Evolutionary conservation across 2,329 filamentous ascomycete genomes (phyloP).

Genomic region (Endothia cerciana): DNA sequence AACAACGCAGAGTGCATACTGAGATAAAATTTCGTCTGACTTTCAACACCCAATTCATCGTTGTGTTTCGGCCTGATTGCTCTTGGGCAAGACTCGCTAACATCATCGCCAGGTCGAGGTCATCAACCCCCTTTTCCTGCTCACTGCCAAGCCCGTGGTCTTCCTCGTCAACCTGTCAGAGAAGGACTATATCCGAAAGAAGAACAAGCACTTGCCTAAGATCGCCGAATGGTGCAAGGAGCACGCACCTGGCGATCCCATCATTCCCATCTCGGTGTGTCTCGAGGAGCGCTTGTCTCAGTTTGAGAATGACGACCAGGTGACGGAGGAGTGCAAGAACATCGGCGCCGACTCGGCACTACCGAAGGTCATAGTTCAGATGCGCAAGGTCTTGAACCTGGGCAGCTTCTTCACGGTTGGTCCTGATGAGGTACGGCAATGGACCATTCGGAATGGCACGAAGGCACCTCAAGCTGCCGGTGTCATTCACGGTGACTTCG

Average conservation of each 20-base stretch:
- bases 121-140: constrained; percentile 94
- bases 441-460: constrained; percentile 93
- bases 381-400: constrained; percentile 89
- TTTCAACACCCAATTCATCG: constrained; percentile 30
- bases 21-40: constrained; percentile 86
- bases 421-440: constrained; percentile 94
- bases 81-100: constrained; percentile 34
- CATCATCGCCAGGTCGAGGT: constrained; percentile 75
- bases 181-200: constrained; percentile 95
- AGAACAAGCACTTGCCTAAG: constrained; percentile 98
- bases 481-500: constrained; percentile 90
- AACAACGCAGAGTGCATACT: constrained; percentile 77
- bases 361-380: constrained; percentile 88
- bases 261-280: constrained; percentile 89
- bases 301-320: constrained; percentile 77
- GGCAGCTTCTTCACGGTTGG: constrained; percentile 98
- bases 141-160: constrained; percentile 95
- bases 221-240: constrained; percentile 95
- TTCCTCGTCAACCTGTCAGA: constrained; percentile 97
- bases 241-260: constrained; percentile 82
- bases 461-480: constrained; percentile 98
- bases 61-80: constrained; percentile 16
- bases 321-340: constrained; percentile 83
- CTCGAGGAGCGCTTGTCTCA: constrained; percentile 90
- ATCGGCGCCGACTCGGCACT: constrained; percentile 85